Base-by-base conservation (phyloP, 1,284 basidiomycete genomes). In the Rhodotorula sp. region DNA sequence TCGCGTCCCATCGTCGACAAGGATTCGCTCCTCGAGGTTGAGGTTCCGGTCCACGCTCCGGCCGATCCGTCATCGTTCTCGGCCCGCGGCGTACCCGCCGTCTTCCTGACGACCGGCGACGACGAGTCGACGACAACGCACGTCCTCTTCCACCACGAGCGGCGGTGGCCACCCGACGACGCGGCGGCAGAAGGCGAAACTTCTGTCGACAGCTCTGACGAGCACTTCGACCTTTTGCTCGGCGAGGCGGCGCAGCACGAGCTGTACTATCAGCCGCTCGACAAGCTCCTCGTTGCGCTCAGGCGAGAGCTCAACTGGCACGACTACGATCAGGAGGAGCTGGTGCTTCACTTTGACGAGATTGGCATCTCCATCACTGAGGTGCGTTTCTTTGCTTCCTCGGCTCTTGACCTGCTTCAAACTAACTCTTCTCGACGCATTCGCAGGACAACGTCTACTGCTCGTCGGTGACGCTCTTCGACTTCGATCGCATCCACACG, bases 401-500 rank as follows among this genome's bases (percentile, higher is more conserved):
- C 10, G 13, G 21, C 13, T 49, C 23, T 23, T 41, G n/a, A 0
- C 12, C 42, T 45, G 49, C 25, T 4, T 45, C 27, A 23, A 23
- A 42, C 23, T 25, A 12, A 27, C 50, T 34, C 25, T 8, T 5
- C 12, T 56, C 19, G 50, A 34, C 21, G 14, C n/a, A 0, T 45
- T 7, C 1, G 17, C 66, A 79, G 78, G 78, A 79, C 72, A 79
- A 76, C 61, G 64, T 75, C 48, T 77, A 78, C 62, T 58, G 68
- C 17, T 58, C 67, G 14, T 66, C 75, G 55, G 68, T 78, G 12
- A 73, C 72, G 23, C 61, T 79, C 52, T 66, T 71, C 59, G 78
- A 79, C 59, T 71, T 79, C 27, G 76, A 78, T 61, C 73, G 77
- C n/a, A 70, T 79, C 44, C 70, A 78, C 44, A 61, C 72, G 42